Percentiles rank a stretch among this genome's conserved stretches.
phyloP scores from a whole-genome alignment of 495 filamentous ascomycete genomes.

The Tuber microsphaerosporum region DNA sequence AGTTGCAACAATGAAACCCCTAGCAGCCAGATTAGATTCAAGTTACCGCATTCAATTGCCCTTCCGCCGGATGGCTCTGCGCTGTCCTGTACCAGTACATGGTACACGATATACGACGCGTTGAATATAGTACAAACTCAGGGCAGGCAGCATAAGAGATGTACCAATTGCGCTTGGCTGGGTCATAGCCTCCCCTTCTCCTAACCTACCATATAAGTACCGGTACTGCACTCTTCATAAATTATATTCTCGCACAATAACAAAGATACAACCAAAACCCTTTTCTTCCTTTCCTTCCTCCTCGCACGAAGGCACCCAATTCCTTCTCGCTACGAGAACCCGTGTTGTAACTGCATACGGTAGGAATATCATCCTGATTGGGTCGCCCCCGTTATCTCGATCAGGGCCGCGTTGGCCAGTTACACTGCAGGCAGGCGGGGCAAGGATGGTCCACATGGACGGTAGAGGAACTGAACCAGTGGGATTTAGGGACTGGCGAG shows the following conservation, averaged over 20 bases:
- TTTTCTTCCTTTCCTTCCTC: no score
- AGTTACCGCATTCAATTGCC: background rate
- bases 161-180: background rate
- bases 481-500: background rate
- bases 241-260: background rate
- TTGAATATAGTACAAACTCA: background rate
- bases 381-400: conserved; percentile 1
- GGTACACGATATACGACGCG: no score
- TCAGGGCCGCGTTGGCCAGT: background rate
- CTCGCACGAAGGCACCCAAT: background rate
- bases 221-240: background rate
- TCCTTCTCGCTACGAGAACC: background rate
- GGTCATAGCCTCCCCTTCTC: background rate
- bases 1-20: background rate
- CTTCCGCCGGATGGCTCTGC: background rate
- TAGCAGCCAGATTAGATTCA: background rate
- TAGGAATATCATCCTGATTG: background rate
- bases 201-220: background rate
- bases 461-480: background rate
- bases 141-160: background rate
- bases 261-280: background rate
- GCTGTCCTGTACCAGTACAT: no score
- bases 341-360: background rate
- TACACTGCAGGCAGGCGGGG: background rate
- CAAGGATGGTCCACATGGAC: background rate